A percentile compares a stretch with the other conserved stretches of the same genome.
phyloP scores from a whole-genome alignment of 805 yeast species.

The Metschnikowia chrysomelidarum region DNA sequence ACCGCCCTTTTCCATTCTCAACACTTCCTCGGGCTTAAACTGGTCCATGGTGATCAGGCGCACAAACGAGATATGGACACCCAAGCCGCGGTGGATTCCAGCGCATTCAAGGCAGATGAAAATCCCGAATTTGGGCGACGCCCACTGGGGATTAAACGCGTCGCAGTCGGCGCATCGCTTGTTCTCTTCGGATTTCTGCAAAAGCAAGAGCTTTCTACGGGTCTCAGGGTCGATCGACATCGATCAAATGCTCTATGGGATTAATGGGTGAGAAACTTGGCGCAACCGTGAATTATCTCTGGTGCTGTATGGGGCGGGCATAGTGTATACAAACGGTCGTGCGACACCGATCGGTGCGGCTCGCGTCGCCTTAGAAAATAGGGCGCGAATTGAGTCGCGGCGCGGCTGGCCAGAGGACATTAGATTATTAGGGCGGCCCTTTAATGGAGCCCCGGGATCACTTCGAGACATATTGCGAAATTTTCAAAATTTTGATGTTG shows the following conservation, averaged over 20 bases:
- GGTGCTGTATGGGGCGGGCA: too few relatives aligned
- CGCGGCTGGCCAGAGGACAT: too few relatives aligned
- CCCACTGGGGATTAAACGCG: constrained; percentile 99
- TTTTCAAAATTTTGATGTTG: too few relatives aligned
- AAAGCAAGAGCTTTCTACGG: constrained; percentile 67
- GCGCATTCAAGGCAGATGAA: constrained; percentile 98
- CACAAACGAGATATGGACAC: constrained; percentile 95
- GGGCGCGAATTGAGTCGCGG: too few relatives aligned
- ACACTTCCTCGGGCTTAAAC: constrained; percentile 88
- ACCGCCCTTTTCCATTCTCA: constrained; percentile 93
- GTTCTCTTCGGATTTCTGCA: constrained; percentile 81
- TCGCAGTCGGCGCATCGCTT: constrained; percentile 90
- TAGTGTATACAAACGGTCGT: constrained; percentile 8
- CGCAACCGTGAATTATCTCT: too few relatives aligned
- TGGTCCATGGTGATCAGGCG: constrained; percentile 98
- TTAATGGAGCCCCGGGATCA: too few relatives aligned
- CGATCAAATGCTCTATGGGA: neutral
- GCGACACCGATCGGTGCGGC: neutral
- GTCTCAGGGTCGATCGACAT: constrained; percentile 92
- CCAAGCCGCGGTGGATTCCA: constrained; percentile 91
- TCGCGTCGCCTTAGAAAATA: too few relatives aligned
- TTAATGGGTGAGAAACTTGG: too few relatives aligned
- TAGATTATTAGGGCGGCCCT: too few relatives aligned
- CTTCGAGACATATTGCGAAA: too few relatives aligned
- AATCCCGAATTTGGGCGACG: constrained; percentile 96